Percentiles rank a stretch among this genome's conserved stretches.
phyloP scores from a whole-genome alignment of 1,284 basidiomycete genomes.

The Cryptococcus sp. region DNA sequence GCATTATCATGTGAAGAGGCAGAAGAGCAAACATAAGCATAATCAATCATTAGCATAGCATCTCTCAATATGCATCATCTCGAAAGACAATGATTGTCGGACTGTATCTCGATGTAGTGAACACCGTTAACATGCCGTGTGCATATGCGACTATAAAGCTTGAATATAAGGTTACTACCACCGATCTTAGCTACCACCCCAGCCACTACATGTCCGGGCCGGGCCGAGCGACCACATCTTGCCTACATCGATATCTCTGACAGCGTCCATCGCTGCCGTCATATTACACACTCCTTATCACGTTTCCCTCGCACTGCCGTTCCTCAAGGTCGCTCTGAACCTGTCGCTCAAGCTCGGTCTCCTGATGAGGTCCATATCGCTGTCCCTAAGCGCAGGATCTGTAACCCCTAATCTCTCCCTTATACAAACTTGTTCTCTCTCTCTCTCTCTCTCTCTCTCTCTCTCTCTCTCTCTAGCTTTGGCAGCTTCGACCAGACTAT shows the following conservation, averaged over 20 bases:
- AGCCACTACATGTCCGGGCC: not conserved
- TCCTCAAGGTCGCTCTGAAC: slow-evolving; percentile 14
- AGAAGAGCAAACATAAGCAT: not conserved
- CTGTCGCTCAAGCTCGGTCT: slow-evolving; percentile 1
- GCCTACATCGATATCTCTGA: not conserved
- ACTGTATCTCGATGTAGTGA: no score
- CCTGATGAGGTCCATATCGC: not conserved
- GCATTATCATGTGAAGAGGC: not conserved
- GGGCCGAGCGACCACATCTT: not conserved
- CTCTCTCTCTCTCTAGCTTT: slow-evolving; percentile 10
- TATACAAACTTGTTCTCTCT: not conserved
- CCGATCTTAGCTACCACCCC: no score
- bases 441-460: slow-evolving; percentile 7
- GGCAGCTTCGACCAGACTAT: slow-evolving; percentile 16
- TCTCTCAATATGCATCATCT: not conserved
- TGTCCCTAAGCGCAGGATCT: not conserved
- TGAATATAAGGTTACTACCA: no score
- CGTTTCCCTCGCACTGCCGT: not conserved
- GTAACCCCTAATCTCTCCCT: not conserved
- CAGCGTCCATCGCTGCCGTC: not conserved
- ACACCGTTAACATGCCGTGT: no score
- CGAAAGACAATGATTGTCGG: no score
- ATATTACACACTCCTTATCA: not conserved
- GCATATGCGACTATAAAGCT: no score
- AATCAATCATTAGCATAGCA: not conserved